Evolutionary conservation across 1,139 yeast genomes (phyloP).

Genomic region (Kodamaea fungicola): DNA sequence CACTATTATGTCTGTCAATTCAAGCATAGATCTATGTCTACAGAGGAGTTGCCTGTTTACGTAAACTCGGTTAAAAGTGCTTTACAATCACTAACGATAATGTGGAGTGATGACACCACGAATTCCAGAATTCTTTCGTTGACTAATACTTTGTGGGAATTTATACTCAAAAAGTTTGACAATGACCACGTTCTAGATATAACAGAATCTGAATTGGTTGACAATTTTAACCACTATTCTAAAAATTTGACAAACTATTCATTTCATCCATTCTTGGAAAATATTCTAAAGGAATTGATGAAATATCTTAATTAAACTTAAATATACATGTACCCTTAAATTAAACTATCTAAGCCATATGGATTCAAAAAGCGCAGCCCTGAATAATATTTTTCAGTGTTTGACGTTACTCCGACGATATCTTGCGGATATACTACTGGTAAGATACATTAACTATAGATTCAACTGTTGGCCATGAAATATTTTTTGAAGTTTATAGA

Average conservation of each 20-base stretch:
- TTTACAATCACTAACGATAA: conserved; percentile 39
- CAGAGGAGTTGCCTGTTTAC: conserved; percentile 27
- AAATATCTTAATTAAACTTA: conserved; percentile 16
- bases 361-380: too few relatives aligned
- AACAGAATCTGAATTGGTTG: too few relatives aligned
- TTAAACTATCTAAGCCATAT: too few relatives aligned
- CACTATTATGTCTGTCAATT: conserved; percentile 53
- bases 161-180: conserved; percentile 28
- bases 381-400: too few relatives aligned
- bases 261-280: conserved; percentile 43
- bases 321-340: too few relatives aligned
- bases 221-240: conserved; percentile 6
- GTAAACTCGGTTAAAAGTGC: conserved; percentile 43
- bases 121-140: conserved; percentile 44
- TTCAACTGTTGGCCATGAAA: too few relatives aligned
- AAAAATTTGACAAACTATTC: conserved; percentile 40
- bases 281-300: conserved; percentile 38
- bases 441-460: too few relatives aligned
- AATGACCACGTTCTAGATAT: too few relatives aligned
- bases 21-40: conserved; percentile 41
- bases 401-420: too few relatives aligned
- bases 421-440: too few relatives aligned
- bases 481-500: too few relatives aligned
- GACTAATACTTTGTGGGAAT: conserved; percentile 45
- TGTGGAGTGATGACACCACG: conserved; percentile 48